A percentile compares a stretch with the other conserved stretches of the same genome.
These are phyloP conservation scores for Paraconiothyrium sp. DNA, from an alignment of 2,329 filamentous ascomycete genomes.

Conservation along the genomic window DNA sequence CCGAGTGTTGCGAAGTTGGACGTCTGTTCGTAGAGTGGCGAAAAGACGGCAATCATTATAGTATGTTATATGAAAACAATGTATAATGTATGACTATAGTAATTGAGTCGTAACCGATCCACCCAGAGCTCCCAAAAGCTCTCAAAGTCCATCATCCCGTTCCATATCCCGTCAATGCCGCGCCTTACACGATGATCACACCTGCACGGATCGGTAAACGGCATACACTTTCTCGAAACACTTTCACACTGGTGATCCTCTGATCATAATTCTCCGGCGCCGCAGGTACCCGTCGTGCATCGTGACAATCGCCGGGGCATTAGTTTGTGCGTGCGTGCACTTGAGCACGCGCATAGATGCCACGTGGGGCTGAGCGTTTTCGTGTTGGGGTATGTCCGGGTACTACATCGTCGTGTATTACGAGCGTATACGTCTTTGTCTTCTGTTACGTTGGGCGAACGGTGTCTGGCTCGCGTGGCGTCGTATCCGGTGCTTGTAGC, in stretches of 20 bases:
- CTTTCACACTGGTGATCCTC: too few species aligned
- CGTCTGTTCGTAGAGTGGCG: slow-evolving; percentile 58
- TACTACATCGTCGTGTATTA: not conserved
- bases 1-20: slow-evolving; percentile 71
- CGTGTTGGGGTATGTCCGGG: not conserved
- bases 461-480: not conserved
- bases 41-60: not conserved
- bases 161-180: too few species aligned
- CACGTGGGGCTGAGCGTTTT: not conserved
- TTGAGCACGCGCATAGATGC: not conserved
- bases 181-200: too few species aligned
- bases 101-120: too few species aligned
- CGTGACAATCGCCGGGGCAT: not conserved
- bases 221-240: too few species aligned
- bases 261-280: not conserved
- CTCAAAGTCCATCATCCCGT: too few species aligned
- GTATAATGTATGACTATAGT: not conserved
- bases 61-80: slow-evolving; percentile 1
- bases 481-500: not conserved
- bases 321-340: not conserved
- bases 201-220: too few species aligned
- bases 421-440: not conserved
- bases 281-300: not conserved
- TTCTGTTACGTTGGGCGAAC: not conserved
- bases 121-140: too few species aligned